Base-by-base conservation (phyloP, 208 protist species). In the Porcisia hertigi region DNA sequence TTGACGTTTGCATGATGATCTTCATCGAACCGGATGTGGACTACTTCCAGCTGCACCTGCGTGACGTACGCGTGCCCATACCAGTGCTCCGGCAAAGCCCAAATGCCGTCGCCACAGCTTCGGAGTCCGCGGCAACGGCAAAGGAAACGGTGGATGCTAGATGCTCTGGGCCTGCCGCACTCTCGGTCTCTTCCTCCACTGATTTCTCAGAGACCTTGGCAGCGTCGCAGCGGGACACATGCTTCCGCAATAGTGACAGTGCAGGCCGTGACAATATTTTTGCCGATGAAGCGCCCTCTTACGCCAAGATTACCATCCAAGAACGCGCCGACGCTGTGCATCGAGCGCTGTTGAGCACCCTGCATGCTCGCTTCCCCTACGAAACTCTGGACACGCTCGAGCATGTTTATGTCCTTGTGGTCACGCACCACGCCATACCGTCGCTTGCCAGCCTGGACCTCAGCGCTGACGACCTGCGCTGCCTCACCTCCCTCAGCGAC, bases 1-100 rank as follows among this genome's bases (percentile, higher is more conserved):
- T 30, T 30, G 30, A 30, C 30, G 30, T 30, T 5, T 60, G 57
- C 25, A 49, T 7, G 20, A 94, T 94, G 90, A 20, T 94, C 16
- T 92, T 88, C 65, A 39, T 88, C 11, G 90, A 94, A 64, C 87
- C 90, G 8, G 90, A 94, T 23, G 80, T 94, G 12, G 87, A 92
- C 71, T 92, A 77, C 77, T 88, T 94, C 62, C 83, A 79, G 59
- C 76, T 94, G 54, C 79, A 81, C n/a, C 74, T 94, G 59, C 75
- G 76, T 30, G 69, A 81, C 34, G 36, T 94, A 30, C 75, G 80
- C 18, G 60, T 94, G 8, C 88, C 90, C 14, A 49, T 12, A 30
- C 71, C 57, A 18, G 73, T 94, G 7, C 76, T 91, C 2, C 34
- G n/a, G n/a, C 71, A 80, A 20, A 34, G 70, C 43, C 65, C 81